phyloP scores from a whole-genome alignment of 1,284 basidiomycete species.

The Chiua sp. region DNA sequence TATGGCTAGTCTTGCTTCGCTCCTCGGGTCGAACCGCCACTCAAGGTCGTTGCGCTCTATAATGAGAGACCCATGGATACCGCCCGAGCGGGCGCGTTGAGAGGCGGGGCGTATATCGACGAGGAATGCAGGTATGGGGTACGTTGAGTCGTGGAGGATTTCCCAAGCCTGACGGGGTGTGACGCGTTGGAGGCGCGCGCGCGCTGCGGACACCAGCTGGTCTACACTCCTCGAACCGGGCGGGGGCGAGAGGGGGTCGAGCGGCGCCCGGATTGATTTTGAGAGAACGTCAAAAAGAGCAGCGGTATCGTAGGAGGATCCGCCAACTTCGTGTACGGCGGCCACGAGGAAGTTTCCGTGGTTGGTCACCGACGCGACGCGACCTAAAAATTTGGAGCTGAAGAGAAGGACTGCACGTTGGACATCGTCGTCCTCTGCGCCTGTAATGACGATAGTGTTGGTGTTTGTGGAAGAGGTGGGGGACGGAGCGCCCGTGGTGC shows the following conservation, averaged over 20 bases:
- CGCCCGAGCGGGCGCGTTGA: conserved; percentile 59
- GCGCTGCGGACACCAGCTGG: conserved; percentile 58
- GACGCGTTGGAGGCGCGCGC: conserved; percentile 66
- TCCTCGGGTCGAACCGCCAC: conserved; percentile 75
- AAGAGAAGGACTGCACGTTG: conserved; percentile 67
- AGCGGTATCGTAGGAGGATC: conserved; percentile 58
- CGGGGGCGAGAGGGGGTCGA: conserved; percentile 64
- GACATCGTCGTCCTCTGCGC: conserved; percentile 57
- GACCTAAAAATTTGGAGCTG: conserved; percentile 65
- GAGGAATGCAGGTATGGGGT: conserved; percentile 64
- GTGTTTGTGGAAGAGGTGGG: conserved; percentile 24
- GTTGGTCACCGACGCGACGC: conserved; percentile 48
- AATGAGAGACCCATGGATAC: conserved; percentile 64
- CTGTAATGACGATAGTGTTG: conserved; percentile 60
- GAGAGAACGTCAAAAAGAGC: conserved; percentile 69
- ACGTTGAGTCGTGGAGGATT: conserved; percentile 57
- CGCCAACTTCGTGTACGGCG: conserved; percentile 55
- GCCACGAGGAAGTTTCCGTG: conserved; percentile 50
- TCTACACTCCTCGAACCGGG: conserved; percentile 63
- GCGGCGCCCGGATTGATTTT: conserved; percentile 61
- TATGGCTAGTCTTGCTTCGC: conserved; percentile 57
- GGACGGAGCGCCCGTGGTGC: conserved; percentile 46
- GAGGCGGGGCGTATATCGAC: conserved; percentile 75
- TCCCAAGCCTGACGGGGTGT: conserved; percentile 62
- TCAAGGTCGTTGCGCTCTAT: conserved; percentile 77